Conservation (phyloP, 1,284 basidiomycete species). For the Melampsora larici-populina region DNA sequence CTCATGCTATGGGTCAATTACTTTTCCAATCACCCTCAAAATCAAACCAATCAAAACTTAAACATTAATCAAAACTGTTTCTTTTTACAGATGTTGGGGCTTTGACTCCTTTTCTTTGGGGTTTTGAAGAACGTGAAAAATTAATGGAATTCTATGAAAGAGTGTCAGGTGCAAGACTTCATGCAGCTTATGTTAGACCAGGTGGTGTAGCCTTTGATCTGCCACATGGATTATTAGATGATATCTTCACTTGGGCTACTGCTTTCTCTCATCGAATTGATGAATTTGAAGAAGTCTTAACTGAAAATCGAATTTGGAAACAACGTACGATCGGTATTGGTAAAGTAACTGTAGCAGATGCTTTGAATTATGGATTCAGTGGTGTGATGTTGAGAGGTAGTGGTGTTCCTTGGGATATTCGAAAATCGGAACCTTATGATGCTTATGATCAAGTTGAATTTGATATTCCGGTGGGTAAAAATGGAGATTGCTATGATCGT, state of each 20-base stretch:
- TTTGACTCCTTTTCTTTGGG: conserved; percentile 98
- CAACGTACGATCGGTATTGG: conserved; percentile 87
- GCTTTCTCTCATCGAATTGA: conserved; percentile 83
- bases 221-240: conserved; percentile 90
- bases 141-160: conserved; percentile 99
- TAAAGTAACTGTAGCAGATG: conserved; percentile 84
- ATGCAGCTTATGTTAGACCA: conserved; percentile 95
- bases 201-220: conserved; percentile 98
- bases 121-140: conserved; percentile 99
- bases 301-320: conserved; percentile 98
- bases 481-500: conserved; percentile 92
- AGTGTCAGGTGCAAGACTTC: conserved; percentile 93
- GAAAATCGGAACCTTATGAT: conserved; percentile 87
- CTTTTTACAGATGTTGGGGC: conserved; percentile 74
- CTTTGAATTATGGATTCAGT: conserved; percentile 87
- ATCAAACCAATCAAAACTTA: not conserved
- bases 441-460: conserved; percentile 98
- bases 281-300: conserved; percentile 97
- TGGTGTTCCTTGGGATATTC: conserved; percentile 90
- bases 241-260: conserved; percentile 96
- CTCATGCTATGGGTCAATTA: conserved; percentile 71
- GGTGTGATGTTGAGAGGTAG: conserved; percentile 96
- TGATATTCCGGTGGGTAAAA: conserved; percentile 90
- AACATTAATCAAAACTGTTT: not conserved
- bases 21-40: not conserved